Conservation (phyloP, 805 yeast species). For the Pichia nakasei region DNA sequence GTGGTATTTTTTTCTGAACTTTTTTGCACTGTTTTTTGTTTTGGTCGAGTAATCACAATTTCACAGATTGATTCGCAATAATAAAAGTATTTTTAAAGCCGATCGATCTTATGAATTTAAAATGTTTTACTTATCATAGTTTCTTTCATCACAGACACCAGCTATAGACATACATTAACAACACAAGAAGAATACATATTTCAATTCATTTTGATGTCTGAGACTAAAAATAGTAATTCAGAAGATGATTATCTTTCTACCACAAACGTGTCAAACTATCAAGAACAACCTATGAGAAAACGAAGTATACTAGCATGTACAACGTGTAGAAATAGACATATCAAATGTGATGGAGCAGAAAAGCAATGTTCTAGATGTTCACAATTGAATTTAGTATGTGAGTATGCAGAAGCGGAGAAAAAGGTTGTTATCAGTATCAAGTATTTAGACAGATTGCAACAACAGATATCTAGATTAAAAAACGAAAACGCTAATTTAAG, state of each 20-base stretch:
- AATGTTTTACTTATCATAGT: too few species aligned
- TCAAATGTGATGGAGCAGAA: conserved; percentile 64
- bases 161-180: too few species aligned
- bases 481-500: conserved; percentile 55
- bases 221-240: too few species aligned
- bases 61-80: too few species aligned
- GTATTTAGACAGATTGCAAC: conserved; percentile 58
- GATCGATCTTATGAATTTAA: too few species aligned
- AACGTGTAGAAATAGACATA: conserved; percentile 63
- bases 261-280: neutral
- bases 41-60: too few species aligned
- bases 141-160: too few species aligned
- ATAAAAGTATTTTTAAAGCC: too few species aligned
- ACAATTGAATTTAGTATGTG: conserved; percentile 49
- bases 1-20: too few species aligned
- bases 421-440: conserved; percentile 67
- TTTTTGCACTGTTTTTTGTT: too few species aligned
- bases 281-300: conserved; percentile 9
- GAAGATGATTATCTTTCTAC: neutral
- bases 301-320: conserved; percentile 37
- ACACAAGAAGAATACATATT: too few species aligned
- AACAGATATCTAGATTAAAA: conserved; percentile 55
- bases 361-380: conserved; percentile 62
- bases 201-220: too few species aligned
- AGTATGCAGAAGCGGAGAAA: conserved; percentile 62